phyloP scores from a whole-genome alignment of 371 early-diverging fungal genomes.

The Apophysomyces trapeziformis region DNA sequence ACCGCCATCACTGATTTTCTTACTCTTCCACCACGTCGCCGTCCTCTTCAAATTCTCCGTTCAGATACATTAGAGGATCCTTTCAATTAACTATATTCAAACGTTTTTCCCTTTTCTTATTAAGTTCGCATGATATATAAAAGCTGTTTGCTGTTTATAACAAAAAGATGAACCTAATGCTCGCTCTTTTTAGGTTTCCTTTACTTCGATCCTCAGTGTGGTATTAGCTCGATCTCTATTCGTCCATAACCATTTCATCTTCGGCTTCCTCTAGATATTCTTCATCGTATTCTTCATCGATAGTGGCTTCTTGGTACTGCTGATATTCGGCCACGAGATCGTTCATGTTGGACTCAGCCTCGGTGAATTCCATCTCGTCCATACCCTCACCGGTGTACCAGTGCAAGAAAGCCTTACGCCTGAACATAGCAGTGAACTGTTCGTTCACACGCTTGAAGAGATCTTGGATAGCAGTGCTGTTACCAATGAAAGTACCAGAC shows the following conservation, averaged over 20 bases:
- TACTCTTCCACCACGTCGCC: neutral
- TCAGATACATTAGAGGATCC: neutral
- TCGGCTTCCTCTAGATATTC: conserved; percentile 48
- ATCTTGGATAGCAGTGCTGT: conserved; percentile 97
- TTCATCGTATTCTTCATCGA: conserved; percentile 68
- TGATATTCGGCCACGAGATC: conserved; percentile 96
- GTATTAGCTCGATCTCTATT: conserved; percentile 7
- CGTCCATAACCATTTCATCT: conserved; percentile 23
- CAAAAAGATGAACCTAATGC: neutral
- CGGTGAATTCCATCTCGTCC: conserved; percentile 96
- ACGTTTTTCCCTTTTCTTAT: neutral
- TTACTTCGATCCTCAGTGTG: neutral
- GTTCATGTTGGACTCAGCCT: conserved; percentile 87
- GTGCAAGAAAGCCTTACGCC: conserved; percentile 93
- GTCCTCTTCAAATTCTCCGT: neutral
- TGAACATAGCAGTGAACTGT: conserved; percentile 93
- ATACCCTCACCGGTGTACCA: conserved; percentile 97
- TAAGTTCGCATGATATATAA: neutral
- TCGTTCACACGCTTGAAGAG: conserved; percentile 96
- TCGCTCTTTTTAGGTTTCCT: neutral
- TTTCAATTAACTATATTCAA: neutral
- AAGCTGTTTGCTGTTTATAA: neutral
- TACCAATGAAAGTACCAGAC: conserved; percentile 97
- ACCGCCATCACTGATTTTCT: neutral
- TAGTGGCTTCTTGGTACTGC: conserved; percentile 92